Conservation (phyloP, 2,329 filamentous ascomycete species). For the Phyllosticta paracitricarpa region DNA sequence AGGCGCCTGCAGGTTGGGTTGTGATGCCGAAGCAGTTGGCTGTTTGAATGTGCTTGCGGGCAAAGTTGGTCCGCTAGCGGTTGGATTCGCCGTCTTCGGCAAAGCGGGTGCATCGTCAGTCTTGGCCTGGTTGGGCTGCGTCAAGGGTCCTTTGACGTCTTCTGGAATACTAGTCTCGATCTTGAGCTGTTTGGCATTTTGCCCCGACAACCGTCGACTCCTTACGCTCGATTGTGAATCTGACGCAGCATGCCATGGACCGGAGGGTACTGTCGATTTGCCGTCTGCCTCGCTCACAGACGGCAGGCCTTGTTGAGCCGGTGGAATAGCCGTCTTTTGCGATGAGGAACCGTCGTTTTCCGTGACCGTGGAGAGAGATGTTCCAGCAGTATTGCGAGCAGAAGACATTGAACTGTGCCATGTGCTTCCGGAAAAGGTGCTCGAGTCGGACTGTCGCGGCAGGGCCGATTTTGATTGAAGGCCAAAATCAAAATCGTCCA, state of each 20-base stretch:
- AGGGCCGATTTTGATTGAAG: slow-evolving; percentile 56
- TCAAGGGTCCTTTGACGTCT: slow-evolving; percentile 4
- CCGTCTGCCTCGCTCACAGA: neutral
- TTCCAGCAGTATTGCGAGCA: slow-evolving; percentile 59
- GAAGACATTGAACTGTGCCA: slow-evolving; percentile 73
- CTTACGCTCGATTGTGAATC: slow-evolving; percentile 43
- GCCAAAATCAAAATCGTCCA: slow-evolving; percentile 74
- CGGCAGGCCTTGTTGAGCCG: slow-evolving; percentile 11
- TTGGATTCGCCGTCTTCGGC: slow-evolving; percentile 26
- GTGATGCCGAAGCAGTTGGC: slow-evolving; percentile 20
- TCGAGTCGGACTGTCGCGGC: slow-evolving; percentile 73
- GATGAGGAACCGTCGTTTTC: slow-evolving; percentile 35
- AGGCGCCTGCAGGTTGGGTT: slow-evolving; percentile 10
- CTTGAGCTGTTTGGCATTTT: slow-evolving; percentile 72
- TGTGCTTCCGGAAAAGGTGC: slow-evolving; percentile 60
- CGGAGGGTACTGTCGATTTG: neutral
- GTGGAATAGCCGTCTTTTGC: neutral
- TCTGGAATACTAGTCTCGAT: slow-evolving; percentile 62
- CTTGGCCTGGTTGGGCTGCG: slow-evolving; percentile 17
- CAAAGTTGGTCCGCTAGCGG: slow-evolving; percentile 7
- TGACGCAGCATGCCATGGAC: slow-evolving; percentile 16
- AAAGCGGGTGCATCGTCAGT: slow-evolving; percentile 18
- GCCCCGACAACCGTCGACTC: slow-evolving; percentile 68
- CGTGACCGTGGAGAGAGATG: slow-evolving; percentile 60
- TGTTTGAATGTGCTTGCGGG: slow-evolving; percentile 23